These are phyloP conservation scores for Alectoria sarmentosa DNA, from an alignment of 495 filamentous ascomycete species.

Conservation along the genomic window DNA sequence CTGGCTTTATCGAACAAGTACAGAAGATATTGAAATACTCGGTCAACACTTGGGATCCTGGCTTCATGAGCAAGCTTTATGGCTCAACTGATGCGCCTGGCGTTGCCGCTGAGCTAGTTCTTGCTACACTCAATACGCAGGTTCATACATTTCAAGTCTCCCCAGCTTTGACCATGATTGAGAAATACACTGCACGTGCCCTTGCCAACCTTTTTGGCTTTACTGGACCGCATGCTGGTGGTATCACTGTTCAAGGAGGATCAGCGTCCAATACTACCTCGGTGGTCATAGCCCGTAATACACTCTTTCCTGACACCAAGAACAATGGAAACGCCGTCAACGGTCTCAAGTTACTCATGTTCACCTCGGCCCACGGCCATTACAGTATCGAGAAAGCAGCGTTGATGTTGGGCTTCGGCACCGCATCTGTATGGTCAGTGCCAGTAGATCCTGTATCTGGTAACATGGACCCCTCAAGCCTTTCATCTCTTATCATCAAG, in stretches of 20 bases:
- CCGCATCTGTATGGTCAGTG: conserved; percentile 60
- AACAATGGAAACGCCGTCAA: conserved; percentile 49
- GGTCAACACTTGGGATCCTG: conserved; percentile 94
- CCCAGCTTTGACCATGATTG: conserved; percentile 75
- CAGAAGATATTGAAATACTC: conserved; percentile 75
- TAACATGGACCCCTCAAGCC: conserved; percentile 57
- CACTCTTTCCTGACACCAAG: conserved; percentile 68
- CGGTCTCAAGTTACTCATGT: conserved; percentile 60
- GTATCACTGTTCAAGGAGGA: conserved; percentile 78
- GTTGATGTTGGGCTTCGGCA: conserved; percentile 75
- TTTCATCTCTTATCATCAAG: conserved; percentile 52
- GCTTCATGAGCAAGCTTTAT: conserved; percentile 75
- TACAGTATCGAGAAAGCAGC: conserved; percentile 91
- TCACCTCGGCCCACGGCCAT: conserved; percentile 82
- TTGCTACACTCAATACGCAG: conserved; percentile 62
- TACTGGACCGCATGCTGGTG: conserved; percentile 63
- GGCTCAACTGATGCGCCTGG: conserved; percentile 78
- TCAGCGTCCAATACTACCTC: conserved; percentile 79
- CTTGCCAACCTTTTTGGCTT: conserved; percentile 73
- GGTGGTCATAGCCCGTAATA: conserved; percentile 82
- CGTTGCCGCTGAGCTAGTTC: conserved; percentile 46
- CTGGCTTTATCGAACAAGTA: conserved; percentile 88
- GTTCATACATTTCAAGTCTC: conserved; percentile 86
- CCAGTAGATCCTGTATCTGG: conserved; percentile 59
- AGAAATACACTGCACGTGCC: conserved; percentile 61